phyloP scores from a whole-genome alignment of 192 early-diverging fungal species.

The Podila clonocystis region DNA sequence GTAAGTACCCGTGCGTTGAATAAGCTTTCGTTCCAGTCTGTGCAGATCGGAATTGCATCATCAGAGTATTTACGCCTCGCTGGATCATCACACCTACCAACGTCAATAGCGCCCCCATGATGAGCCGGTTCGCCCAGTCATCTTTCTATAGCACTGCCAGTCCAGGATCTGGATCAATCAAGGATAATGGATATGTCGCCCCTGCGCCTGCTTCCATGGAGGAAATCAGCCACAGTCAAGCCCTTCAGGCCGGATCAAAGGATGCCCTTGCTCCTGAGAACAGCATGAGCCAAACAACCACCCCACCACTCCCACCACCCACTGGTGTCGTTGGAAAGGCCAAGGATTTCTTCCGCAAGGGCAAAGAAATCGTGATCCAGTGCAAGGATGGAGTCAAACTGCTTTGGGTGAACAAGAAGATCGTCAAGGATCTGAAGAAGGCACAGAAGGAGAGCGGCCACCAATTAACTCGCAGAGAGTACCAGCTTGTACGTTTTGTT shows the following conservation, averaged over 20 bases:
- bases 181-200: slow-evolving; percentile 14
- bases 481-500: slow-evolving; percentile 52
- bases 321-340: slow-evolving; percentile 29
- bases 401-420: slow-evolving; percentile 60
- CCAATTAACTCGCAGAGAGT: slow-evolving; percentile 52
- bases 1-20: slow-evolving; percentile 7
- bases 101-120: slow-evolving; percentile 2
- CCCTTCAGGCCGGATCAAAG: slow-evolving; percentile 9
- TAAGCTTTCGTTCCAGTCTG: background rate
- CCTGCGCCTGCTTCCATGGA: slow-evolving; percentile 29
- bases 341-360: slow-evolving; percentile 33
- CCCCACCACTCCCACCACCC: slow-evolving; percentile 10
- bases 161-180: slow-evolving; percentile 5
- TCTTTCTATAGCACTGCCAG: slow-evolving; percentile 29
- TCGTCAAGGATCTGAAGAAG: slow-evolving; percentile 47
- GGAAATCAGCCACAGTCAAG: slow-evolving; percentile 11
- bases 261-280: slow-evolving; percentile 36
- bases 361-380: slow-evolving; percentile 60
- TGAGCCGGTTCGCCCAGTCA: slow-evolving; percentile 15
- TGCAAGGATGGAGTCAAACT: slow-evolving; percentile 65
- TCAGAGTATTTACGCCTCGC: too few species aligned
- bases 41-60: too few species aligned
- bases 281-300: background rate
- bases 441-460: slow-evolving; percentile 49
- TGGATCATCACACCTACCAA: background rate